phyloP scores from a whole-genome alignment of 164 flowering plant genomes.

The Aristolochia contorta region DNA sequence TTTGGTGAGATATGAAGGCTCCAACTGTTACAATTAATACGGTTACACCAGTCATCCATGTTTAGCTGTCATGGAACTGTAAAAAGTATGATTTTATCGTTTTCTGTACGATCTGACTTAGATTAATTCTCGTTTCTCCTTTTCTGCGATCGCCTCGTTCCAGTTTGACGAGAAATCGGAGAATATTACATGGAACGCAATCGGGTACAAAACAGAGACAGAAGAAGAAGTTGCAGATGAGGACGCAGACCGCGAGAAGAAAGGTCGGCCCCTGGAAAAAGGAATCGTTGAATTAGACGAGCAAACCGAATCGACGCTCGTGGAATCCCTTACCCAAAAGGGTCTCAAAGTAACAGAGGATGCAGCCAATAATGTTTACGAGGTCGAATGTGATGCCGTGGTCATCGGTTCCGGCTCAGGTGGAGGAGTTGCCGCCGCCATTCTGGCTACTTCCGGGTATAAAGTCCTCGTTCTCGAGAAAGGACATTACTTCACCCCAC shows the following conservation, averaged over 20 bases:
- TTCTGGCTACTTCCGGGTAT: conserved; percentile 45
- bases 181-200: conserved; percentile 47
- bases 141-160: conserved; percentile 1
- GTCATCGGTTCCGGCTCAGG: conserved; percentile 68
- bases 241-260: conserved; percentile 1
- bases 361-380: conserved; percentile 15
- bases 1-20: too few species aligned
- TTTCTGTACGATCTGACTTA: too few species aligned
- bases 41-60: too few species aligned
- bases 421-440: conserved; percentile 70
- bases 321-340: conserved; percentile 29
- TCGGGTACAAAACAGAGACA: conserved; percentile 27
- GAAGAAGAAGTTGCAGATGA: conserved; percentile 9
- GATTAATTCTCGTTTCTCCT: neutral
- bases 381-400: conserved; percentile 51
- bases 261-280: conserved; percentile 36
- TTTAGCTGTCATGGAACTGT: too few species aligned
- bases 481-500: conserved; percentile 42
- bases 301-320: conserved; percentile 30
- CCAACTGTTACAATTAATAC: too few species aligned
- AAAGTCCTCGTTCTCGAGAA: conserved; percentile 63
- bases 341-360: conserved; percentile 34
- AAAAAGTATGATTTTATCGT: too few species aligned
- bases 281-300: conserved; percentile 39
- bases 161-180: conserved; percentile 39